Evolutionary conservation across 345 rosid species (phyloP).

Genomic region (Barbarea vulgaris): DNA sequence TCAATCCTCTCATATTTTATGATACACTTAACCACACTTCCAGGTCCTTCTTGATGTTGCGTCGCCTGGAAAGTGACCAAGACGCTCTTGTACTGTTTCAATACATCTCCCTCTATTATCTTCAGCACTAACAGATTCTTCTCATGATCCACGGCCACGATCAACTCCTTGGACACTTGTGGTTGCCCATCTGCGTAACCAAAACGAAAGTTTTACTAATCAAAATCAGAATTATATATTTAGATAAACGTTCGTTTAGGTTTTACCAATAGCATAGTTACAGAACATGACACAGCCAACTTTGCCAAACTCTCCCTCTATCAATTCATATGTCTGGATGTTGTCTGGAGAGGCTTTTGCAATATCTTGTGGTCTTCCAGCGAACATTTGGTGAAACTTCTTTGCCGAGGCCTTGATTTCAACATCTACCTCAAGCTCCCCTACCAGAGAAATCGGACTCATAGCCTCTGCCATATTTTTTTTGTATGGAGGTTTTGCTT

Average conservation of each 20-base stretch:
- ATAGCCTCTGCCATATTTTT: not conserved
- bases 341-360: conserved; percentile 32
- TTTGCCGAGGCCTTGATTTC: conserved; percentile 34
- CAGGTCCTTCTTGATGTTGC: conserved; percentile 23
- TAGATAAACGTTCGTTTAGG: not conserved
- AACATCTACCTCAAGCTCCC: conserved; percentile 18
- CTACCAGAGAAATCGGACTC: conserved; percentile 9
- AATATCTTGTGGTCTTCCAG: conserved; percentile 43
- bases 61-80: not conserved
- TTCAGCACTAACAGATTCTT: not conserved
- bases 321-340: conserved; percentile 38
- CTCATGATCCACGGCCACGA: not conserved
- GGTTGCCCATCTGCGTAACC: conserved; percentile 34
- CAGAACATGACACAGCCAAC: conserved; percentile 41
- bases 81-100: conserved; percentile 35
- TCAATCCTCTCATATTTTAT: conserved; percentile 21
- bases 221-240: not conserved
- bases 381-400: conserved; percentile 38
- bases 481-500: not conserved
- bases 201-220: not conserved
- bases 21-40: conserved; percentile 33
- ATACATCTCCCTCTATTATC: conserved; percentile 21
- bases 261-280: conserved; percentile 47
- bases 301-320: conserved; percentile 50
- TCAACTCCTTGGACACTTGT: not conserved